Base-by-base conservation (phyloP, 2,329 filamentous ascomycete species). In the Sarocladiaceae sp. region DNA sequence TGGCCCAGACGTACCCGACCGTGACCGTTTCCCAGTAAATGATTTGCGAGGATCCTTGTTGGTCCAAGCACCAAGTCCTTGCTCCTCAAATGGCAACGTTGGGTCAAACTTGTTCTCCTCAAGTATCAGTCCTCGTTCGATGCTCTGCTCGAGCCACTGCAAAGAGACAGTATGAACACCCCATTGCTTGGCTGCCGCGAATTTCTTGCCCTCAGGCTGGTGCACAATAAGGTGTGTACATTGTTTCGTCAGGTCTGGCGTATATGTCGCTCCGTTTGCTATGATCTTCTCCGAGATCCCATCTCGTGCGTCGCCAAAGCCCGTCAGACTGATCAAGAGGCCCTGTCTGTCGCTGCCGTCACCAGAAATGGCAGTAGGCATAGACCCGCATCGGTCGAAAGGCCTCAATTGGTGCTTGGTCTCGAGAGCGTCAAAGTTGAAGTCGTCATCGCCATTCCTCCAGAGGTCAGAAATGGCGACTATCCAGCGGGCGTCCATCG, bases 221-320 rank as follows among this genome's bases (percentile, higher is more conserved):
- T 78, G 77, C 24, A 88, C 88, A 51, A 98, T 84, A 13, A 98
- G 75, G 63, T 98, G 93, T 2, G 89, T 95, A 51, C 94, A 87
- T 44, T 72, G 74, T 56, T 83, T 88, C 9, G 89, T 95, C 44
- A 98, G 73, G 59, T 98, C 91, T 45, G 86, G 88, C 21, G 85
- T 83, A 60, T 96, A 96, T 44, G 77, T 70, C n/a, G 83, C 93
- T 24, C 91, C 91, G 57, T 94, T 80, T 13, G 72, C 63, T 33
- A 69, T 68, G 50, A 90, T 79, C 18, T 74, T 76, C 16, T 82
- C 72, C 48, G 88, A 80, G 50, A 97, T 83, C 33, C 75, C 69
- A 43, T 82, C 76, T 47, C 91, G 78, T 55, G 88, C 64, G 35
- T 79, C 73, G 23, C 75, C 73, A 49, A 80, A 78, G 1, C 76